Conservation (phyloP, 495 filamentous ascomycete species). For the Penicillium longicatenatum region DNA sequence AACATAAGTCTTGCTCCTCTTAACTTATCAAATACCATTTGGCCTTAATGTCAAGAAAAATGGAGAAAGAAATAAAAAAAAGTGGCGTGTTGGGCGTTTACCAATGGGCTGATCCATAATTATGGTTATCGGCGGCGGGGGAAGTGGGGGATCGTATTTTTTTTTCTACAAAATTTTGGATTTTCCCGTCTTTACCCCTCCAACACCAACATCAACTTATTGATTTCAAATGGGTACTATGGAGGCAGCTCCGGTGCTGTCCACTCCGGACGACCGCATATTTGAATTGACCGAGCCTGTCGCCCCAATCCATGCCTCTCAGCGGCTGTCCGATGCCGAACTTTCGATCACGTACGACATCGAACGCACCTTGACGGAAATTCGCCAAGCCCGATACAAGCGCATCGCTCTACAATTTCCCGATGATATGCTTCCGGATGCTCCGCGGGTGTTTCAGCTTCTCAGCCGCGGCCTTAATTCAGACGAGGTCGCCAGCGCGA, state of each 20-base stretch:
- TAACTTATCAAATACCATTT: not conserved
- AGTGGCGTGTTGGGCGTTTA: constrained; percentile 8
- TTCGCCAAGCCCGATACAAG: constrained; percentile 67
- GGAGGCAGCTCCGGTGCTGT: constrained; percentile 72
- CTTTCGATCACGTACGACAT: constrained; percentile 84
- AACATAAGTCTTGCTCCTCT: not conserved
- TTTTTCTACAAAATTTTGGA: constrained; percentile 25
- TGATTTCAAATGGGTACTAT: constrained; percentile 31
- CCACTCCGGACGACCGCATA: constrained; percentile 81
- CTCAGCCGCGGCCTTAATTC: constrained; percentile 62
- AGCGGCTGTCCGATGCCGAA: constrained; percentile 64
- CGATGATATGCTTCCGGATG: constrained; percentile 86
- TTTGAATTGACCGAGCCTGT: constrained; percentile 56
- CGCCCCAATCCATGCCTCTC: constrained; percentile 30
- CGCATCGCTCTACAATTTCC: constrained; percentile 92
- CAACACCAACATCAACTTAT: constrained; percentile 9
- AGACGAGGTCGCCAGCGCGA: constrained; percentile 22
- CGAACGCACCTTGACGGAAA: constrained; percentile 73
- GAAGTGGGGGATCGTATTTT: constrained; percentile 34
- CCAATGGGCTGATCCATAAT: constrained; percentile 30
- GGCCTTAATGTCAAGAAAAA: not conserved
- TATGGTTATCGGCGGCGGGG: constrained; percentile 40
- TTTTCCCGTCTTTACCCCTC: constrained; percentile 6
- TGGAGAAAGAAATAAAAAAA: too few relatives aligned
- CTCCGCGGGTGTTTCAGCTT: constrained; percentile 73